A percentile compares a stretch with the other conserved stretches of the same genome.
phyloP scores from a whole-genome alignment of 441 rosid species.

The Erodium chrysanthum region DNA sequence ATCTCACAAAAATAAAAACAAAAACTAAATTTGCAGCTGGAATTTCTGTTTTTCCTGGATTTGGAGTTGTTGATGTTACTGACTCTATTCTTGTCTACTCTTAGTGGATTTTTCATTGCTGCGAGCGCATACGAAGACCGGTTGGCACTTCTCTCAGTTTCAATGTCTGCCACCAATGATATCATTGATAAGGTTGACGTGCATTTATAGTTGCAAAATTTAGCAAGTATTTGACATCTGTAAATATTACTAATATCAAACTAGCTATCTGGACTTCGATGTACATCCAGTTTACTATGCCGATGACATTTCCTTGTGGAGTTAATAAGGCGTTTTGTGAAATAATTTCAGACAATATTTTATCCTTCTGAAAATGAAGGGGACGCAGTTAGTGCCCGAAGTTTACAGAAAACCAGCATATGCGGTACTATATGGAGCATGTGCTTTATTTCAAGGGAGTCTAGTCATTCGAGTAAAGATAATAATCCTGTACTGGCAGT shows the following conservation, averaged over 20 bases:
- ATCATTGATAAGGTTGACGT: conserved; percentile 53
- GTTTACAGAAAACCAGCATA: conserved; percentile 29
- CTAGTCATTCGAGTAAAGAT: conserved; percentile 46
- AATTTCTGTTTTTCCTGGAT: not conserved
- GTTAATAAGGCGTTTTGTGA: conserved; percentile 23
- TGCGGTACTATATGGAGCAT: conserved; percentile 97
- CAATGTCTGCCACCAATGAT: conserved; percentile 47
- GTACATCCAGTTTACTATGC: conserved; percentile 1
- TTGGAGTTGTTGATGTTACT: conserved; percentile 13
- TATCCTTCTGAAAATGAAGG: conserved; percentile 66
- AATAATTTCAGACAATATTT: conserved; percentile 45
- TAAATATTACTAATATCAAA: not conserved
- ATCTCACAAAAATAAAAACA: not conserved
- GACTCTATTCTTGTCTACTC: conserved; percentile 22
- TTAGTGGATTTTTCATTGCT: conserved; percentile 78
- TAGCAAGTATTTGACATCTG: conserved; percentile 19
- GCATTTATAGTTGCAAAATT: conserved; percentile 14
- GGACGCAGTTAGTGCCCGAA: conserved; percentile 29
- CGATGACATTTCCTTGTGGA: conserved; percentile 13
- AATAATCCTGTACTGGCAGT: conserved; percentile 78
- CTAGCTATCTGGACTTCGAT: conserved; percentile 5
- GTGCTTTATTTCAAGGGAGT: conserved; percentile 72
- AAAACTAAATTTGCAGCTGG: not conserved
- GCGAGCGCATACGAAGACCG: conserved; percentile 76
- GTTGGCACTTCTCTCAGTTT: conserved; percentile 72